Evolutionary conservation across 805 yeast genomes (phyloP).

Genomic region (Zygosaccharomyces bisporus): DNA sequence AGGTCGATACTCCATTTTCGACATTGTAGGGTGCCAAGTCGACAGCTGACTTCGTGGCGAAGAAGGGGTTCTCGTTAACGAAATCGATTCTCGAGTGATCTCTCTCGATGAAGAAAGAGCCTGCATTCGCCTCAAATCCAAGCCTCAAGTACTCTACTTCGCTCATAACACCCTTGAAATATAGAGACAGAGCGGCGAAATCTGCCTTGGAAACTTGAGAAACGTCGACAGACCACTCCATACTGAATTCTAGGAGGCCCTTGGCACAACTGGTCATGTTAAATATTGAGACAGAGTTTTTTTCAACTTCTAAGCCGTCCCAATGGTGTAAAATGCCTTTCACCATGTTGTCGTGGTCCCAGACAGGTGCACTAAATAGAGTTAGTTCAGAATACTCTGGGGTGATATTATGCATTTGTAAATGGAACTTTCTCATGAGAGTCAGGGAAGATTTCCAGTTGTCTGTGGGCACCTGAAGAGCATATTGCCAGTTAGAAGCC

Average conservation of each 20-base stretch:
- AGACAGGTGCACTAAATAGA: slow-evolving; percentile 29
- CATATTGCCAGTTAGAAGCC: slow-evolving; percentile 45
- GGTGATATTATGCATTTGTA: slow-evolving; percentile 28
- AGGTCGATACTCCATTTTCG: slow-evolving; percentile 16
- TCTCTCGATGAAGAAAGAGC: slow-evolving; percentile 31
- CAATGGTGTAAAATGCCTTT: not conserved
- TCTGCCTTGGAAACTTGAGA: slow-evolving; percentile 9
- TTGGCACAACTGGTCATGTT: slow-evolving; percentile 12
- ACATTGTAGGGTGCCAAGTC: slow-evolving; percentile 24
- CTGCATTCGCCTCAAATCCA: slow-evolving; percentile 28
- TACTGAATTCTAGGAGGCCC: slow-evolving; percentile 29
- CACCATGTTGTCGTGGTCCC: slow-evolving; percentile 9
- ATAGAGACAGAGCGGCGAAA: slow-evolving; percentile 21
- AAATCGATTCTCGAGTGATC: slow-evolving; percentile 24
- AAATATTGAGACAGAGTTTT: slow-evolving; percentile 3
- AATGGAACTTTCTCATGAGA: slow-evolving; percentile 31
- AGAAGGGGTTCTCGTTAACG: slow-evolving; percentile 27
- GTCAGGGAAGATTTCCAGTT: slow-evolving; percentile 40
- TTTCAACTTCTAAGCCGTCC: slow-evolving; percentile 1
- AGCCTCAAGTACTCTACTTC: slow-evolving; percentile 23
- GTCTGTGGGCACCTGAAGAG: slow-evolving; percentile 36
- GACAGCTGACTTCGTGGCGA: slow-evolving; percentile 27
- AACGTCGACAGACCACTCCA: slow-evolving; percentile 23
- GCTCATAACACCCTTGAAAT: slow-evolving; percentile 19
- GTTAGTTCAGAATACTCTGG: slow-evolving; percentile 21